Base-by-base conservation (phyloP, 2,329 filamentous ascomycete species). In the Paecilomyces sp. region DNA sequence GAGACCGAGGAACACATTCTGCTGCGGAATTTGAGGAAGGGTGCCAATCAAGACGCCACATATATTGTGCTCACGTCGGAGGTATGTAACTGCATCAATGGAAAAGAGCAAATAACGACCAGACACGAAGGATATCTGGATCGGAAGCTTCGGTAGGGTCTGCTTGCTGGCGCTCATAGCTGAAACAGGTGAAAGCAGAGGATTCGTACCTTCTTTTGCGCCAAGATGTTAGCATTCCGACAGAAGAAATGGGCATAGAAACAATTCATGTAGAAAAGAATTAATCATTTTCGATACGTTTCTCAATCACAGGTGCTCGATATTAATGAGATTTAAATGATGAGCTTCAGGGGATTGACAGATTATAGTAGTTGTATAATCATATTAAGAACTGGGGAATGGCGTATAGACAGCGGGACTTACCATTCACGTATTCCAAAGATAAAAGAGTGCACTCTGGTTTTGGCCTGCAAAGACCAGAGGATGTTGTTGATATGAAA, bases 21-120 rank as follows among this genome's bases (percentile, higher is more conserved):
- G 94, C 67, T 95, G 93, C 5, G 92, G 92, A 60, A 91, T 88
- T 75, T 97, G 92, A 1, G 94, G 93, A 31, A 96, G 86, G 7
- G 90, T 92, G 60, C 94, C 94, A 61, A 90, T 87, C 58, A 96
- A 82, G 33, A 94, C 88, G 63, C 92, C 92, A 70, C 89, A 92
- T 68, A 96, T 91, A 72, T 91, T 87, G 78, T 96, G 85, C 67
- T 86, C 81, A 63, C 90, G 86, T 65, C 94, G 89, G 63, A 96
- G 81, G 72, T 88, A 84, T 67, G 89, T 87, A 61, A 92, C 88
- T 64, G 87, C 86, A 70, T 92, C 85, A 68, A 91, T 85, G 72
- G 96, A 91, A 80, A 97, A 97, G 66, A 99, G 81, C 62, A 97
- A 85, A 78, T 93, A 97, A 65, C 90, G 88, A 66, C 88, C 87